A percentile compares a stretch with the other conserved stretches of the same genome.
Evolutionary conservation across 2,329 filamentous ascomycete genomes (phyloP).

Genomic region (Periglandula ipomoeae): DNA sequence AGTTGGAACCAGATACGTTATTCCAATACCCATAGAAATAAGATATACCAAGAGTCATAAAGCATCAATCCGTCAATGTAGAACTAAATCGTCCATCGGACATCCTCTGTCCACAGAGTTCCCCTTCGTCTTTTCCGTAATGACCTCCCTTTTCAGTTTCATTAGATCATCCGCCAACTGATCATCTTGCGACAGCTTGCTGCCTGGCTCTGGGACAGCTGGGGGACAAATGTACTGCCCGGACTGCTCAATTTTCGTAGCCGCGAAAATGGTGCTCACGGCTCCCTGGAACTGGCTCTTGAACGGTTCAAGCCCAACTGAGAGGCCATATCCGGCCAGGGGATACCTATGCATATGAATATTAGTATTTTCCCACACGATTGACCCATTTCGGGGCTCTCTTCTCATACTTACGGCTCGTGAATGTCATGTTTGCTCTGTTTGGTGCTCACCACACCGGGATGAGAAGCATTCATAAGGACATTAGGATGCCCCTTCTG

Average conservation of each 20-base stretch:
- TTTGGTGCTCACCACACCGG: slow-evolving; percentile 2
- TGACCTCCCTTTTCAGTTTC: not conserved
- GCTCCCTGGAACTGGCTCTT: slow-evolving; percentile 2
- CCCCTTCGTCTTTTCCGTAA: not conserved
- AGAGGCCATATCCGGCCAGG: slow-evolving; percentile 1
- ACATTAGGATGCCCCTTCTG: not conserved
- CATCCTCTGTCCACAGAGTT: not conserved
- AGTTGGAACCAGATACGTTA: too few species aligned
- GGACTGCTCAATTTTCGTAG: not conserved
- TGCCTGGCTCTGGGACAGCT: not conserved
- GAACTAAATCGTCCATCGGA: not conserved
- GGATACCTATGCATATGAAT: not conserved
- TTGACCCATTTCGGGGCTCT: not conserved
- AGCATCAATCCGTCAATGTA: not conserved
- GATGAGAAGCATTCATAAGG: slow-evolving; percentile 1
- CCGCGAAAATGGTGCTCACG: slow-evolving; percentile 2
- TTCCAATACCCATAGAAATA: too few species aligned
- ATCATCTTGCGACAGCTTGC: not conserved
- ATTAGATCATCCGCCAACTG: not conserved
- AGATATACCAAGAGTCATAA: too few species aligned
- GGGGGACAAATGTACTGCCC: slow-evolving; percentile 1
- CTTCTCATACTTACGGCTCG: not conserved
- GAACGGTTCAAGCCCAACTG: not conserved
- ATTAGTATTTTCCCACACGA: not conserved
- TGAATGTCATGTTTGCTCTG: slow-evolving; percentile 1